Evolutionary conservation across 75 land plant species (phyloP), one percentile per base, ranked within the genome.

Genomic region (Pinus albicaulis): DNA sequence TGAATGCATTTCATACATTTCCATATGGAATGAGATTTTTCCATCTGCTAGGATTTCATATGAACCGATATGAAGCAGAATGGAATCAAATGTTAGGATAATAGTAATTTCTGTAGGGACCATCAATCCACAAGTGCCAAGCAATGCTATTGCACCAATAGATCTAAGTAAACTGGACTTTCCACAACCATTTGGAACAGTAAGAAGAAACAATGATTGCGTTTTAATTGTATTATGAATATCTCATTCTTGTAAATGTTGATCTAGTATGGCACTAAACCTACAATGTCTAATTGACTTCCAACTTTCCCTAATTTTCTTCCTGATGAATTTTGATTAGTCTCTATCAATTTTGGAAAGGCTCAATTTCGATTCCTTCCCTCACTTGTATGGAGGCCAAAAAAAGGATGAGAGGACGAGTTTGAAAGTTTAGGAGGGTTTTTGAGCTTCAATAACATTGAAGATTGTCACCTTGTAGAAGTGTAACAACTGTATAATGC

Each of bases 101-200:
- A 74, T 22, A 64, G 98, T 98, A 31, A 80, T 76, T 71, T 87
- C 82, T 24, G 93, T 90, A 34, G 99, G 98, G 34, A 97, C 93
- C 99, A 97, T 97, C 20, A 97, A 79, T 38, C 99, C 99, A 83
- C 98, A 94, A 55, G 92, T 86, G 44, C 92, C 98, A 80, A 97
- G 91, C 70, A 97, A 75, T 65, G 99, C 74, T 57, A 95, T 95
- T 44, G 99, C 98, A 91, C 98, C 88, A 52, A 97, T 83, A 16
- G 98, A 90, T 77, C 99, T 79, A 55, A 97, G 88, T 16, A 97
- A 66, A 77, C 99, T 97, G 52, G 99, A 97, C 84, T 97, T 97
- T 44, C 99, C 99, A 78, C 99, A 98, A 16, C 99, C 99, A 84
- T 96, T 96, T 19, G 99, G 99, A 12, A 98, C 99, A 28, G 98